phyloP scores from a whole-genome alignment of 2,329 filamentous ascomycete genomes.

The Cercospora sojina region DNA sequence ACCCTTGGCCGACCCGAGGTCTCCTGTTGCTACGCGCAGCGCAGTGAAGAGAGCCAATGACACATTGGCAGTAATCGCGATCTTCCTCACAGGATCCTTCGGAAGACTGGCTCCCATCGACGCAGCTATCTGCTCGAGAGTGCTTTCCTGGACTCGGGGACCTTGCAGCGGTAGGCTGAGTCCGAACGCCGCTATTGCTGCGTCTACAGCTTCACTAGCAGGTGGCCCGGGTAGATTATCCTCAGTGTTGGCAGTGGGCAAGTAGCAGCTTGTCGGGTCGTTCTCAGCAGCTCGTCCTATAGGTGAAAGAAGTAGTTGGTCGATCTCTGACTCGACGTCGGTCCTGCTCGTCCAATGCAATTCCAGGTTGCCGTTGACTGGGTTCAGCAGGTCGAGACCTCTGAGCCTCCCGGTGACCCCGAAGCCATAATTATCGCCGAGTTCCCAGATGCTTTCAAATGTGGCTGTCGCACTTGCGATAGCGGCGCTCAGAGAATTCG shows the following conservation, averaged over 20 bases:
- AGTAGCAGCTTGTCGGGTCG: constrained; percentile 79
- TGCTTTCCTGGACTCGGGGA: constrained; percentile 90
- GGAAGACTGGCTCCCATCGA: constrained; percentile 80
- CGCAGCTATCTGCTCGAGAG: constrained; percentile 88
- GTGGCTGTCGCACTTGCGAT: constrained; percentile 87
- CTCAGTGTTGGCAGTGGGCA: constrained; percentile 39
- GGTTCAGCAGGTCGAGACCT: constrained; percentile 69
- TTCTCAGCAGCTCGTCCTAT: constrained; percentile 84
- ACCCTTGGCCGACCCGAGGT: constrained; percentile 70
- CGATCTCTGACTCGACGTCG: constrained; percentile 64
- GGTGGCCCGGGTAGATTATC: constrained; percentile 65
- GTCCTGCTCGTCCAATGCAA: constrained; percentile 43
- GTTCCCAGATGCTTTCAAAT: constrained; percentile 94
- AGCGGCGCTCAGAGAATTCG: constrained; percentile 80
- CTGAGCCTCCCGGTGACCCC: constrained; percentile 83
- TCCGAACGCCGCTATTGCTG: constrained; percentile 89
- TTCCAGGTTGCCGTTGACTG: constrained; percentile 64
- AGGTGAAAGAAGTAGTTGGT: constrained; percentile 56
- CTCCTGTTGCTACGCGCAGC: constrained; percentile 79
- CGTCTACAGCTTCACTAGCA: constrained; percentile 89
- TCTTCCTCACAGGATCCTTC: constrained; percentile 81
- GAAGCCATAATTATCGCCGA: constrained; percentile 91
- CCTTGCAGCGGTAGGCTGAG: constrained; percentile 86
- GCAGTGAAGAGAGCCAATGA: constrained; percentile 76
- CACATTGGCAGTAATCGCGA: constrained; percentile 88